Evolutionary conservation across 1,139 yeast species (phyloP).

Genomic region (Taphrina populina): DNA sequence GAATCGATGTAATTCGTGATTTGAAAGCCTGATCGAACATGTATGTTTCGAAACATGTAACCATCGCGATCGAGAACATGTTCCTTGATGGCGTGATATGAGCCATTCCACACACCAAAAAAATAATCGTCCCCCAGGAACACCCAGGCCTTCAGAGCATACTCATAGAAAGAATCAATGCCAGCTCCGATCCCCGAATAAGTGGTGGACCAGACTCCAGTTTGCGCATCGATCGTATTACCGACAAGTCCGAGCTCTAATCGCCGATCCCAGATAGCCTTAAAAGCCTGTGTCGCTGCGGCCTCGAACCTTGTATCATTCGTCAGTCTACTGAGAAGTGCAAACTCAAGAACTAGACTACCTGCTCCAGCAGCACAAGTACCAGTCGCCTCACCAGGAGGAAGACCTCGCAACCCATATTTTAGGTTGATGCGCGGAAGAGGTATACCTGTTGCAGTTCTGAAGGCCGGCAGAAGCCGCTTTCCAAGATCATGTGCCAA

Average conservation of each 20-base stretch:
- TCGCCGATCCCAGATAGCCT: slow-evolving; percentile 68
- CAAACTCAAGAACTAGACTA: slow-evolving; percentile 83
- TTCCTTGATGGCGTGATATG: slow-evolving; percentile 56
- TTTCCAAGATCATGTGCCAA: slow-evolving; percentile 73
- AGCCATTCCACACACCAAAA: slow-evolving; percentile 60
- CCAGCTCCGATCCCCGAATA: slow-evolving; percentile 87
- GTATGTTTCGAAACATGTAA: slow-evolving; percentile 64
- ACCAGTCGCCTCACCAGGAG: slow-evolving; percentile 66
- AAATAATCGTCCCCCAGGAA: slow-evolving; percentile 67
- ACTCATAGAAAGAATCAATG: slow-evolving; percentile 89
- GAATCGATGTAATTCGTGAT: slow-evolving; percentile 77
- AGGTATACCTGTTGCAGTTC: slow-evolving; percentile 41
- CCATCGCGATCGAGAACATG: slow-evolving; percentile 51
- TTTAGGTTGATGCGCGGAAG: slow-evolving; percentile 43
- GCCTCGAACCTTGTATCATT: slow-evolving; percentile 74
- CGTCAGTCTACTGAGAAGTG: slow-evolving; percentile 74
- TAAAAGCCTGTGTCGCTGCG: slow-evolving; percentile 62
- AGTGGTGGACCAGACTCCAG: slow-evolving; percentile 58
- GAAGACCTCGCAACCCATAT: slow-evolving; percentile 62
- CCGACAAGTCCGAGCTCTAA: slow-evolving; percentile 67
- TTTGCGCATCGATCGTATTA: slow-evolving; percentile 67
- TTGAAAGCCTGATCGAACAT: slow-evolving; percentile 54
- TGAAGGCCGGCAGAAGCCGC: slow-evolving; percentile 46
- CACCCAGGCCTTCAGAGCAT: slow-evolving; percentile 73
- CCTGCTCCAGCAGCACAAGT: slow-evolving; percentile 89